Conservation (phyloP, 768 basidiomycete species). For the Coprinellus aureogranulatus region DNA sequence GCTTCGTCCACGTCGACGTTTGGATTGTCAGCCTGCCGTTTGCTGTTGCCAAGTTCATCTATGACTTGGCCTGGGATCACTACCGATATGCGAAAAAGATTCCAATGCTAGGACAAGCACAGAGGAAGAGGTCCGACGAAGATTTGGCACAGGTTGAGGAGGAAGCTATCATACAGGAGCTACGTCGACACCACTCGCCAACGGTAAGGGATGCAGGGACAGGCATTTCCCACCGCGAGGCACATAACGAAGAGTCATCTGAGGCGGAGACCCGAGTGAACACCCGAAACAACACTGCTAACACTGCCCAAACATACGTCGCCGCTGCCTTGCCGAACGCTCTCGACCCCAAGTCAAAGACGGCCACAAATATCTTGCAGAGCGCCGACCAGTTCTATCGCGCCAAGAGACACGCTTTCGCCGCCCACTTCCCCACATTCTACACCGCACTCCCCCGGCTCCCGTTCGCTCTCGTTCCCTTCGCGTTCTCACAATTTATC, state of each 20-base stretch:
- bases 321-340: neutral
- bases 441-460: slow-evolving; percentile 63
- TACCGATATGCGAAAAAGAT: neutral
- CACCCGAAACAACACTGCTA: slow-evolving; percentile 2
- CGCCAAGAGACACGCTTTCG: slow-evolving; percentile 13
- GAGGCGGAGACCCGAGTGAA: slow-evolving; percentile 2
- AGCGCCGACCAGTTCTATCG: neutral
- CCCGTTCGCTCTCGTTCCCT: slow-evolving; percentile 81
- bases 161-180: neutral
- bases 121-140: neutral
- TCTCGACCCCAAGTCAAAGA: neutral
- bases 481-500: slow-evolving; percentile 94
- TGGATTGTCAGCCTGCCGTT: slow-evolving; percentile 86
- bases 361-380: neutral
- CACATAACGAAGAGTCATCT: neutral
- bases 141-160: neutral
- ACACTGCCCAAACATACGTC: neutral
- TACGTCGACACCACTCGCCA: neutral
- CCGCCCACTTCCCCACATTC: slow-evolving; percentile 66
- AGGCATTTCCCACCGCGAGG: no score
- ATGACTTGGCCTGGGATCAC: neutral
- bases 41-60: slow-evolving; percentile 33
- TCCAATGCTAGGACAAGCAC: neutral
- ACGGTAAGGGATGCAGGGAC: no score
- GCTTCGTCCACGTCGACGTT: slow-evolving; percentile 73